Conservation (phyloP, 148 eudicot genomes). For the Pharnaceum exiguum region DNA sequence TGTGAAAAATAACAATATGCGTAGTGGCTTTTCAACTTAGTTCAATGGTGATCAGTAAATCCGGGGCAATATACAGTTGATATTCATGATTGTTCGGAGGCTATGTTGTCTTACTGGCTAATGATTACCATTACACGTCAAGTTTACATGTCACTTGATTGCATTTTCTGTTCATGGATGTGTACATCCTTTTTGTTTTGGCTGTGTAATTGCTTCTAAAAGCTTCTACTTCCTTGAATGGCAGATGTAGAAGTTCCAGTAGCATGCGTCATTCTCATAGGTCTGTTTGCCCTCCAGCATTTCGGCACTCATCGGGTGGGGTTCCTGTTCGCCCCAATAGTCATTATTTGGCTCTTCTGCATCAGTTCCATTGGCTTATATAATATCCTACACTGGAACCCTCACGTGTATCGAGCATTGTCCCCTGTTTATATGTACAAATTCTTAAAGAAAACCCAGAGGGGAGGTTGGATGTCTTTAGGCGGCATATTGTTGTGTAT, state of each 20-base stretch:
- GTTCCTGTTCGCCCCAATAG: conserved; percentile 87
- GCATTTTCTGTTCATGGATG: not conserved
- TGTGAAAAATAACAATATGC: no score
- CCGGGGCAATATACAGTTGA: no score
- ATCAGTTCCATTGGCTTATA: conserved; percentile 87
- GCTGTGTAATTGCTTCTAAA: conserved; percentile 8
- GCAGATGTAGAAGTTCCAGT: conserved; percentile 93
- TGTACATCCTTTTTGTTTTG: not conserved
- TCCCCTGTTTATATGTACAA: conserved; percentile 97
- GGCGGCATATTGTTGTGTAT: conserved; percentile 94
- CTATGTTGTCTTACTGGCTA: no score
- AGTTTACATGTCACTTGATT: not conserved
- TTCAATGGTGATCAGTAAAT: no score
- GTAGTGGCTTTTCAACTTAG: no score
- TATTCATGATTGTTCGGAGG: no score
- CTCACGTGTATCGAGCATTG: conserved; percentile 71
- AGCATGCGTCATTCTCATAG: conserved; percentile 73
- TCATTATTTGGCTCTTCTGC: conserved; percentile 81
- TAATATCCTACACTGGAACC: conserved; percentile 85
- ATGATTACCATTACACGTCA: not conserved
- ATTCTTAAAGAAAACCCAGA: conserved; percentile 81
- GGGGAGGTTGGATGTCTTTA: conserved; percentile 94
- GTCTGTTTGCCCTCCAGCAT: conserved; percentile 80
- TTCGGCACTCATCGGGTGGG: conserved; percentile 90
- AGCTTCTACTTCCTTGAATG: conserved; percentile 9